Conservation (phyloP, 129 eudicot species). For the Flaveria sonorensis region DNA sequence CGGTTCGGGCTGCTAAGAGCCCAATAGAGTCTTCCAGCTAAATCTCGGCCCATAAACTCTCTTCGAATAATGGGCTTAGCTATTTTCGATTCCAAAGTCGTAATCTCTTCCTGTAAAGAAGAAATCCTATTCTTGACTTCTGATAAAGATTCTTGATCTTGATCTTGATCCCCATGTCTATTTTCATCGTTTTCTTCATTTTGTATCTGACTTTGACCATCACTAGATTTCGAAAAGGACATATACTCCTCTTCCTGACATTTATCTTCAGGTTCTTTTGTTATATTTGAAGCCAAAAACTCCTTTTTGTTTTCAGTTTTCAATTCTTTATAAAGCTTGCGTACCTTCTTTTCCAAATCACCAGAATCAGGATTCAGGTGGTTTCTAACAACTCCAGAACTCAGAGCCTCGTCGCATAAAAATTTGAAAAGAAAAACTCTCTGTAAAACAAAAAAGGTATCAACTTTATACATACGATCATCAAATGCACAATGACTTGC, state of each 20-base stretch:
- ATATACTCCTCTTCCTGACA: conserved; percentile 31
- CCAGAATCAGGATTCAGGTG: conserved; percentile 51
- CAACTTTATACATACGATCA: conserved; percentile 14
- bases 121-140: conserved; percentile 50
- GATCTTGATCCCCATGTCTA: conserved; percentile 26
- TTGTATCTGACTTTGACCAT: conserved; percentile 38
- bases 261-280: conserved; percentile 31
- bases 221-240: conserved; percentile 37
- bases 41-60: conserved; percentile 82
- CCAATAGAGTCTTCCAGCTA: conserved; percentile 81
- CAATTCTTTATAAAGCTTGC: conserved; percentile 43
- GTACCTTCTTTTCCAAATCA: conserved; percentile 52
- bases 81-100: conserved; percentile 55
- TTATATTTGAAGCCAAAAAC: conserved; percentile 35
- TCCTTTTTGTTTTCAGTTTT: conserved; percentile 51
- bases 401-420: conserved; percentile 80
- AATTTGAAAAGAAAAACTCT: conserved; percentile 70
- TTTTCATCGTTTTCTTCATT: conserved; percentile 30
- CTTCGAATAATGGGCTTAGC: conserved; percentile 60
- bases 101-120: conserved; percentile 55
- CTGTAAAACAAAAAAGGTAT: conserved; percentile 49
- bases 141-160: conserved; percentile 34
- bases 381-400: conserved; percentile 58
- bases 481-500: neutral
- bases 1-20: conserved; percentile 45